A percentile compares a stretch with the other conserved stretches of the same genome.
phyloP scores from a whole-genome alignment of 2,329 filamentous ascomycete genomes.

The Verticillium alfalfae region DNA sequence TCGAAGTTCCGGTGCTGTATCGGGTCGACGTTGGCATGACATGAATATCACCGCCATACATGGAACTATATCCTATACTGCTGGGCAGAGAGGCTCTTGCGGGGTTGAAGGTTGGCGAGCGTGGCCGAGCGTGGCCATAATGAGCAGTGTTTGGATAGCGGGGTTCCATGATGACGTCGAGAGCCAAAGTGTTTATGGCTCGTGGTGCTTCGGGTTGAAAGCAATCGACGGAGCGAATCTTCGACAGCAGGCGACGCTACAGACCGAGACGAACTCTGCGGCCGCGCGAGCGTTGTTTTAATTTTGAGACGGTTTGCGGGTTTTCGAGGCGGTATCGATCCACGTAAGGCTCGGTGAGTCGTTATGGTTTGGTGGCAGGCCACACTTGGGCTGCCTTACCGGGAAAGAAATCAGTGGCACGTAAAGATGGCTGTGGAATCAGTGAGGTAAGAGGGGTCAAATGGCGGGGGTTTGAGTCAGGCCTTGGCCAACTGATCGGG shows the following conservation, averaged over 20 bases:
- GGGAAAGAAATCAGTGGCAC: neutral
- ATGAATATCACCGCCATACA: conserved; percentile 50
- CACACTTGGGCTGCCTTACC: neutral
- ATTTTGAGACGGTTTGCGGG: neutral
- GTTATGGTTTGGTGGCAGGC: neutral
- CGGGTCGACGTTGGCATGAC: conserved; percentile 40
- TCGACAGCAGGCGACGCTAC: neutral
- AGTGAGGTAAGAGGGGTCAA: neutral
- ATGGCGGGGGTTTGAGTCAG: neutral
- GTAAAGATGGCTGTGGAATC: neutral
- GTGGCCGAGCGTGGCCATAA: conserved; percentile 13
- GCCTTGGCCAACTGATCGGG: neutral
- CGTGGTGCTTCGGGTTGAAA: neutral
- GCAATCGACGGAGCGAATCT: neutral
- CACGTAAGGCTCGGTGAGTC: neutral
- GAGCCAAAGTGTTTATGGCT: neutral
- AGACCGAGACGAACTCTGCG: neutral
- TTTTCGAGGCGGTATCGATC: neutral
- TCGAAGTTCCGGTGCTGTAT: conserved; percentile 12
- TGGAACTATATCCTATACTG: conserved; percentile 41
- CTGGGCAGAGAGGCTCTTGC: conserved; percentile 49
- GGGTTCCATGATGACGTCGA: conserved; percentile 11
- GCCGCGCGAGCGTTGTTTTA: neutral
- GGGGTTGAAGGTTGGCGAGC: conserved; percentile 41
- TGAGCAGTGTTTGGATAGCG: conserved; percentile 11